Evolutionary conservation across 2,329 filamentous ascomycete species (phyloP).

Genomic region (Sclerotinia spermophila): DNA sequence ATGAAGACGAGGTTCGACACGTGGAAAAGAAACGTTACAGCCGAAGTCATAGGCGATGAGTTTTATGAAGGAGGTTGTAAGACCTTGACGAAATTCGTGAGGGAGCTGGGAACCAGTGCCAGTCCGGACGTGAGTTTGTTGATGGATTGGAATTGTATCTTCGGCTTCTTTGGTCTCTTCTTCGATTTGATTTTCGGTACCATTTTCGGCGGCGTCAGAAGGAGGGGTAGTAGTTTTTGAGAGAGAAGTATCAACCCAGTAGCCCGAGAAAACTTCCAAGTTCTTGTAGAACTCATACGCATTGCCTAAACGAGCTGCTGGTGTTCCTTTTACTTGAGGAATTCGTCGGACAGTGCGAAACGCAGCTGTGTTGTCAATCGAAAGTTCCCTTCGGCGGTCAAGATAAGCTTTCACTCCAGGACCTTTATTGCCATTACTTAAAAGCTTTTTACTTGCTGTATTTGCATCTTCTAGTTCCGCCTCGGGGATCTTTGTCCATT

Average conservation of each 20-base stretch:
- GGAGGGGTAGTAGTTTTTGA: slow-evolving; percentile 24
- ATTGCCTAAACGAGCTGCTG: slow-evolving; percentile 55
- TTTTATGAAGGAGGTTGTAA: slow-evolving; percentile 59
- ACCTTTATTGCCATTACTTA: slow-evolving; percentile 52
- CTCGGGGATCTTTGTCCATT: slow-evolving; percentile 42
- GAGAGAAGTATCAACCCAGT: slow-evolving; percentile 59
- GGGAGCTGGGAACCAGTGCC: slow-evolving; percentile 54
- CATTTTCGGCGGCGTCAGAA: slow-evolving; percentile 17
- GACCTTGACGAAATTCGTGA: slow-evolving; percentile 52
- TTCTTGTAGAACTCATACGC: slow-evolving; percentile 64
- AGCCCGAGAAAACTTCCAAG: slow-evolving; percentile 55
- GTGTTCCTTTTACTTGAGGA: slow-evolving; percentile 51
- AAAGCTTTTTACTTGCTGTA: slow-evolving; percentile 44
- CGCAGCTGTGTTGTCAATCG: slow-evolving; percentile 53
- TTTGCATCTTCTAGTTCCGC: slow-evolving; percentile 42
- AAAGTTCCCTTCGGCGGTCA: slow-evolving; percentile 56
- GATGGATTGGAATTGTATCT: slow-evolving; percentile 24
- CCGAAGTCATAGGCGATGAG: slow-evolving; percentile 64
- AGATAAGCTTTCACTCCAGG: slow-evolving; percentile 57
- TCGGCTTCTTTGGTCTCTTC: slow-evolving; percentile 20
- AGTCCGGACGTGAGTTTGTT: slow-evolving; percentile 41
- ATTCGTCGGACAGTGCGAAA: slow-evolving; percentile 60
- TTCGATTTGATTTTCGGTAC: slow-evolving; percentile 16
- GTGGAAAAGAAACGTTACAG: slow-evolving; percentile 55
- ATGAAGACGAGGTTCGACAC: slow-evolving; percentile 57